phyloP scores from a whole-genome alignment of 805 yeast genomes.

The Komagataella populi region DNA sequence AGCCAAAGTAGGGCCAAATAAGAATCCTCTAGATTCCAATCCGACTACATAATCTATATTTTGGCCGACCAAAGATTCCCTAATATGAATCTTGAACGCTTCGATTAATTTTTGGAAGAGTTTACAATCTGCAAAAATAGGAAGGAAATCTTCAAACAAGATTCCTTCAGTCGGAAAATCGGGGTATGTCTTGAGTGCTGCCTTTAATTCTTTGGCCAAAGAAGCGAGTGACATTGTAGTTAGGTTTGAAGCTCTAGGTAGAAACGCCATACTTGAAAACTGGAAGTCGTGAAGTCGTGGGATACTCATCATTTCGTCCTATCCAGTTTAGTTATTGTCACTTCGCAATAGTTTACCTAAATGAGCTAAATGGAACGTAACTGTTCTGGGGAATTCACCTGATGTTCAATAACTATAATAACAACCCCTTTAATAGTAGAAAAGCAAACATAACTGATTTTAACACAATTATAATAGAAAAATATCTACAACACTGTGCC shows the following conservation, averaged over 20 bases:
- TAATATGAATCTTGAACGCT: slow-evolving; percentile 69
- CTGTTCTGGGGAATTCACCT: not conserved
- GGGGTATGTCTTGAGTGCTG: slow-evolving; percentile 64
- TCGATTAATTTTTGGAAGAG: slow-evolving; percentile 69
- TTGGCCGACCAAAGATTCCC: slow-evolving; percentile 33
- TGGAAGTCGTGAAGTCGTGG: not conserved
- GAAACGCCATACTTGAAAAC: not conserved
- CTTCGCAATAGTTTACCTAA: no score
- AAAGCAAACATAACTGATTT: slow-evolving; percentile 18
- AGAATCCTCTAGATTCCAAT: slow-evolving; percentile 91
- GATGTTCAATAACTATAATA: slow-evolving; percentile 1
- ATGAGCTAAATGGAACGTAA: no score
- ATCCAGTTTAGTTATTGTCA: not conserved
- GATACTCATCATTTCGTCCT: not conserved
- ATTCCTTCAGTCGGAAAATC: slow-evolving; percentile 92
- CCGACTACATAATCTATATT: slow-evolving; percentile 87
- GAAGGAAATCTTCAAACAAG: slow-evolving; percentile 90
- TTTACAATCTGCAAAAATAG: slow-evolving; percentile 75
- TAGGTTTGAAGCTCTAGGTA: not conserved
- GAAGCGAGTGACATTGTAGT: slow-evolving; percentile 8
- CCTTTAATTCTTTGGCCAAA: slow-evolving; percentile 31
- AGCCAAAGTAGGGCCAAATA: slow-evolving; percentile 94
- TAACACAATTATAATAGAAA: slow-evolving; percentile 21
- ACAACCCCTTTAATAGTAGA: slow-evolving; percentile 16
- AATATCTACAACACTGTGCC: slow-evolving; percentile 24